Conservation (phyloP, 2,329 filamentous ascomycete genomes). For the Pseudocercospora fijiensis region DNA sequence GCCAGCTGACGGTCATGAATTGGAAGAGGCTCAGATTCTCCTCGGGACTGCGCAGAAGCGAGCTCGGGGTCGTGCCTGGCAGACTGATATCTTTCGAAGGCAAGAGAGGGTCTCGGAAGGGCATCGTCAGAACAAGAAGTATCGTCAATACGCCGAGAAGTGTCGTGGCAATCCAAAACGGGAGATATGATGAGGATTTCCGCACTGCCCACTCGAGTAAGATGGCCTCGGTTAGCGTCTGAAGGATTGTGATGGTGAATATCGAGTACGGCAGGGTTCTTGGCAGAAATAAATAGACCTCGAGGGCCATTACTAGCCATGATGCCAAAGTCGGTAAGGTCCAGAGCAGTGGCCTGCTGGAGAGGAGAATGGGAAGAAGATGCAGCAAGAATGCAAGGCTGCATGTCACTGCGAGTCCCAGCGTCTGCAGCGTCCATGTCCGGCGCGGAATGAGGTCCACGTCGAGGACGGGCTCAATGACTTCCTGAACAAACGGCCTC, state of each 20-base stretch:
- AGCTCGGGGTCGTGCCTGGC: constrained; percentile 57
- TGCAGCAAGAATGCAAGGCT: constrained; percentile 25
- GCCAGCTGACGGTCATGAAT: constrained; percentile 83
- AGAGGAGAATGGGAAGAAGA: constrained; percentile 9
- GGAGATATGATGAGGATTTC: constrained; percentile 16
- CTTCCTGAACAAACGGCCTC: constrained; percentile 52
- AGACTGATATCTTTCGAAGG: constrained; percentile 59
- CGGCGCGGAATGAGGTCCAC: constrained; percentile 37
- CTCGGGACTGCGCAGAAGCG: constrained; percentile 68
- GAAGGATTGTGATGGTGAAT: constrained; percentile 26
- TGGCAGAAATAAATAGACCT: constrained; percentile 31
- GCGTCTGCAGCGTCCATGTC: constrained; percentile 25
- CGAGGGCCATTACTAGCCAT: constrained; percentile 29
- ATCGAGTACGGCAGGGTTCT: constrained; percentile 32
- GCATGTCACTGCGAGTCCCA: constrained; percentile 25
- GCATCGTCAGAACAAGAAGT: constrained; percentile 63
- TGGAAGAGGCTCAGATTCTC: constrained; percentile 78
- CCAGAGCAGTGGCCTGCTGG: background rate
- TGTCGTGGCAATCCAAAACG: constrained; percentile 27
- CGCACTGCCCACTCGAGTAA: constrained; percentile 23
- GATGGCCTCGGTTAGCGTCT: constrained; percentile 29
- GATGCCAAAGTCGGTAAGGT: constrained; percentile 23
- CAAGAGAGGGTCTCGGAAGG: constrained; percentile 61
- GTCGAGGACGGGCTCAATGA: constrained; percentile 22
- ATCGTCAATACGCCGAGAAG: constrained; percentile 49